Percentiles rank a stretch among this genome's conserved stretches.
phyloP scores from a whole-genome alignment of 2,329 filamentous ascomycete species.

The Talaromyces sp. region DNA sequence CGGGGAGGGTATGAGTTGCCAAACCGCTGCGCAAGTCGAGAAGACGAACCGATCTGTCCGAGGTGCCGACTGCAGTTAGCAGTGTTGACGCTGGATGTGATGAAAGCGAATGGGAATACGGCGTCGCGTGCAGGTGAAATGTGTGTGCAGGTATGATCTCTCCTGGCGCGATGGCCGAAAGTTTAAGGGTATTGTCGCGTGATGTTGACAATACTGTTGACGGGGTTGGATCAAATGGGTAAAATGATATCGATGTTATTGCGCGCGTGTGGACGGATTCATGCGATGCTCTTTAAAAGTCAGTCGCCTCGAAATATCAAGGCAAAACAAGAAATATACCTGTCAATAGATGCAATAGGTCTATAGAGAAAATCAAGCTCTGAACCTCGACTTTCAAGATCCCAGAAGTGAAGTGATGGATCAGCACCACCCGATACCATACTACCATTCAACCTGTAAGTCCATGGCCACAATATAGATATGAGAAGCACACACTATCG shows the following conservation, averaged over 20 bases:
- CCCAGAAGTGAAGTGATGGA: slow-evolving; percentile 80
- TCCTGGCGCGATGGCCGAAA: slow-evolving; percentile 36
- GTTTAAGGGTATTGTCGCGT: slow-evolving; percentile 43
- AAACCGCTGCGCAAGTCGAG: slow-evolving; percentile 82
- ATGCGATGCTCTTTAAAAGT: slow-evolving; percentile 32
- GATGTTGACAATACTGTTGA: slow-evolving; percentile 44
- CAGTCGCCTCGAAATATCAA: slow-evolving; percentile 44
- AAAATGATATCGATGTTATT: slow-evolving; percentile 45
- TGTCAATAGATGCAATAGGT: slow-evolving; percentile 47
- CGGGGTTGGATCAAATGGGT: slow-evolving; percentile 45
- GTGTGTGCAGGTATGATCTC: slow-evolving; percentile 42
- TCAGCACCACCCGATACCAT: slow-evolving; percentile 83
- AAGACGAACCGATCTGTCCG: slow-evolving; percentile 76
- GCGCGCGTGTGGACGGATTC: slow-evolving; percentile 40
- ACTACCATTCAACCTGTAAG: slow-evolving; percentile 37
- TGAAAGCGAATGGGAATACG: slow-evolving; percentile 67
- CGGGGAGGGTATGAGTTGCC: slow-evolving; percentile 65
- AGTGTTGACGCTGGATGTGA: slow-evolving; percentile 61
- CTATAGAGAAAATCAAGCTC: slow-evolving; percentile 48
- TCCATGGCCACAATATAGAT: slow-evolving; percentile 18
- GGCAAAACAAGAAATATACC: slow-evolving; percentile 12
- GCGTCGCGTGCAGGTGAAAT: slow-evolving; percentile 43
- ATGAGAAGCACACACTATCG: slow-evolving; percentile 51
- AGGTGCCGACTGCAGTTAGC: slow-evolving; percentile 82
- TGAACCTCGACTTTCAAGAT: slow-evolving; percentile 62